Base-by-base conservation (phyloP, 345 rosid species). In the Gossypium raimondii region DNA sequence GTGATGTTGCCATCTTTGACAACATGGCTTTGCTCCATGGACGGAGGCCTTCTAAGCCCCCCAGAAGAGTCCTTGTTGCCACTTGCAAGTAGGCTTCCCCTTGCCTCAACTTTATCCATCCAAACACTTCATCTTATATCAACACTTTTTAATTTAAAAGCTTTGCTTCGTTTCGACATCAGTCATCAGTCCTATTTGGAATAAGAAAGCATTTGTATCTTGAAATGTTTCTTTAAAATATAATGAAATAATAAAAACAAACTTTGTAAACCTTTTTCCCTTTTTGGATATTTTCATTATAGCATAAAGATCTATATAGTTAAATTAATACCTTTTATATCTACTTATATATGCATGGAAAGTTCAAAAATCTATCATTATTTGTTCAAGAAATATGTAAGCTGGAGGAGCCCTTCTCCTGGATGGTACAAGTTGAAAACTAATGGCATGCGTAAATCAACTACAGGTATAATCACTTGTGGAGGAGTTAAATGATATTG, bases 11-110 rank as follows among this genome's bases (percentile, higher is more conserved):
- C 70, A 82, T 90, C 83, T 72, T 88, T 3, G 94, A 90, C 74
- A 90, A 86, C 81, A 27, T 71, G 77, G 90, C 92, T 75, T n/a
- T 81, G 68, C 89, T 88, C 78, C 92, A 88, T 78, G 94, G 92
- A 45, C 82, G 94, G 48, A 82, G 92, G 81, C 90, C 90, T 71
- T 82, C 89, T 69, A 29, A 80, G 73, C 82, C 92, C 24, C 92
- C 92, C 0, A 84, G 94, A 67, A 83, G 76, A 76, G 92, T 90
- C 25, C 81, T 86, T 2, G 94, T 83, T 44, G 81, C 90, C 48
- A 84, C 86, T 7, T 88, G 89, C 89, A 88, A 88, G 84, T 88
- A 87, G 78, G 18, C 53, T 22, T 2, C 41, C 72, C 43, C 25
- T 24, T 45, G 16, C 27, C 34, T 14, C 18, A 24, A 24, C 38